Conservation (phyloP, 306 rosid species). For the Sicyos baderoa region DNA sequence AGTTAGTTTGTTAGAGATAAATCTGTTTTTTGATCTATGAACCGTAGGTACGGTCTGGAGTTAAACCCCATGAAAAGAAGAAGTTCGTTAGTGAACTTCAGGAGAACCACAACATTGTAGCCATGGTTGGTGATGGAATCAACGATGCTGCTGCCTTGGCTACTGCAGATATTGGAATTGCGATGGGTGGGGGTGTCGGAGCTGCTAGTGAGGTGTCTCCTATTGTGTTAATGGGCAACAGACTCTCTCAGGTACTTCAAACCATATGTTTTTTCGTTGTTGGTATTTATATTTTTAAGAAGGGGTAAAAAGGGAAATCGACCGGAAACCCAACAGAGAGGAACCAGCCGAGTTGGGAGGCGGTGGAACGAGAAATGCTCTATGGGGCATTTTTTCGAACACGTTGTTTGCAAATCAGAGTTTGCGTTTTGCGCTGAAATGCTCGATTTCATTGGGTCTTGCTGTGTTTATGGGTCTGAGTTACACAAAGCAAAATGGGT, state of each 20-base stretch:
- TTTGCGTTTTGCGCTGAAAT: constrained; percentile 56
- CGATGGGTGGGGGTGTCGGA: constrained; percentile 94
- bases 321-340: constrained; percentile 11
- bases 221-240: constrained; percentile 79
- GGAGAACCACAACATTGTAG: constrained; percentile 54
- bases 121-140: constrained; percentile 98
- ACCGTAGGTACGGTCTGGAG: constrained; percentile 70
- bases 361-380: background rate
- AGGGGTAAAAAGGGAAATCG: background rate
- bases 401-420: constrained; percentile 31
- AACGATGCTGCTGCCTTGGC: constrained; percentile 99
- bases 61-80: constrained; percentile 75
- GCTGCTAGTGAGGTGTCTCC: constrained; percentile 99
- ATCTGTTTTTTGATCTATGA: too few relatives aligned
- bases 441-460: constrained; percentile 57
- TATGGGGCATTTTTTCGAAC: constrained; percentile 14
- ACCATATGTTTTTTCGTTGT: constrained; percentile 1
- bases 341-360: background rate
- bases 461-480: constrained; percentile 57
- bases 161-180: constrained; percentile 77
- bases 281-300: background rate
- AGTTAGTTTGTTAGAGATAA: too few relatives aligned
- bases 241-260: constrained; percentile 65
- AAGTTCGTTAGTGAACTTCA: constrained; percentile 61
- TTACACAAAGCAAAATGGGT: constrained; percentile 46